Evolutionary conservation across 2,329 filamentous ascomycete species (phyloP), one percentile per base, ranked within the genome.

Genomic region (Coleophoma crateriformis): DNA sequence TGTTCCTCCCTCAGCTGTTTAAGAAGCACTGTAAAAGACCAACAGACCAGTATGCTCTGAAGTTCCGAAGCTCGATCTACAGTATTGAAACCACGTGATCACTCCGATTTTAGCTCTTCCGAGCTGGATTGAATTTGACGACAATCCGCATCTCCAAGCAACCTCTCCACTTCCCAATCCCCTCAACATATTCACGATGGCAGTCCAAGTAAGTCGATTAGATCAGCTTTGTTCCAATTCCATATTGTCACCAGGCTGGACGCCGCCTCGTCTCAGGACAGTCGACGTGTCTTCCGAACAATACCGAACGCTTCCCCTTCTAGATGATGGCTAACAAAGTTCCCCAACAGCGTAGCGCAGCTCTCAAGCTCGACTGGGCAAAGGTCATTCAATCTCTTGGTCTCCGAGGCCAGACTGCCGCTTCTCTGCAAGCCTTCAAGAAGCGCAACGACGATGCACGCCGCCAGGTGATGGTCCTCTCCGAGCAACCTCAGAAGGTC

Each of bases 371-470:
- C 81, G 94, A 99, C 85, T 99, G 94, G 94, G 84, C 84, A 77
- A 94, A 95, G 78, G 84, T 99, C 68, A 87, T 87, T 75, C 84
- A 82, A 75, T 95, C 92, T 68, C 90, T 99, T 67, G 92, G 92
- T 72, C 90, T 99, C 72, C 89, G 89, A 73, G 94, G 94, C 71
- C 88, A 90, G 78, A 99, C 94, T 62, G 91, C 89, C 62, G 76
- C 86, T 65, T 87, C 92, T 55, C 90, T 99, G 55, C 87, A 92
- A 71, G 82, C 89, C 60, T 99, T 99, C 87, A 99, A 99, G 84
- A 94, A 96, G 85, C 91, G 94, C 77, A 96, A 97, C 81, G 94
- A 99, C 71, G 91, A 96, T 71, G 92, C 90, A 69, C 91, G 92
- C 75, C 92, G 94, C 78, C 92, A 92, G 77, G 81, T 99, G 55